Base-by-base conservation (phyloP, 2,329 filamentous ascomycete species). In the Didymella segeticola region DNA sequence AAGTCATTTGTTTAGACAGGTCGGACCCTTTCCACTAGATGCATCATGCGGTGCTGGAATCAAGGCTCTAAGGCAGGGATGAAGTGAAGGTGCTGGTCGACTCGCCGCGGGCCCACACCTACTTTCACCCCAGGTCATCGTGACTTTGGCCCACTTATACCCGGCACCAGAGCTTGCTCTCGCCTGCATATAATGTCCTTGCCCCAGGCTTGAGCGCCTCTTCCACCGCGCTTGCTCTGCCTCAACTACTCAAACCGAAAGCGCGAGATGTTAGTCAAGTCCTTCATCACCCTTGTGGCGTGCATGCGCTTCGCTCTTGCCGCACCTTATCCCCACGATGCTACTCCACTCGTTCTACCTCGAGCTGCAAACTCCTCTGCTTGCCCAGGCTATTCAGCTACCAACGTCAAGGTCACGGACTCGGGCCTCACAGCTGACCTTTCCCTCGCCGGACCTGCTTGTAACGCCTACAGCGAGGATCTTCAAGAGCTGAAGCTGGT, bases 351-450 rank as follows among this genome's bases (percentile, higher is more conserved):
- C 14, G 42, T 58, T 19, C 20, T 38, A 15, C 20, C 31, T 37
- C 57, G 55, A 42, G 43, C 42, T 15, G 51, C 41, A 2, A 53
- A 56, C 73, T 12, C 82, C 79, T 19, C 83, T 67, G 46, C 83
- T 33, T 91, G 89, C 64, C 87, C 87, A 0, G 89, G 89, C 12
- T 92, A 91, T 75, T 80, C 69, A 23, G 88, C 87, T 2, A 82
- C 80, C 15, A 85, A 88, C 67, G 79, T 90, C 12, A 71, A 78
- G 45, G 73, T 79, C 43, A 83, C 77, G 0, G 67, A 72, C 29
- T 78, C 77, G 43, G 84, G 84, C 8, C 76, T 95, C 47, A 89
- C 84, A 1, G 91, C 90, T 1, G 82, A 89, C 59, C 79, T 96
- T 41, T 81, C 75, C 2, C 81, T 96, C 10, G 88, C 88, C 7